phyloP scores from a whole-genome alignment of 208 protist species.

The Trypanosoma avium region DNA sequence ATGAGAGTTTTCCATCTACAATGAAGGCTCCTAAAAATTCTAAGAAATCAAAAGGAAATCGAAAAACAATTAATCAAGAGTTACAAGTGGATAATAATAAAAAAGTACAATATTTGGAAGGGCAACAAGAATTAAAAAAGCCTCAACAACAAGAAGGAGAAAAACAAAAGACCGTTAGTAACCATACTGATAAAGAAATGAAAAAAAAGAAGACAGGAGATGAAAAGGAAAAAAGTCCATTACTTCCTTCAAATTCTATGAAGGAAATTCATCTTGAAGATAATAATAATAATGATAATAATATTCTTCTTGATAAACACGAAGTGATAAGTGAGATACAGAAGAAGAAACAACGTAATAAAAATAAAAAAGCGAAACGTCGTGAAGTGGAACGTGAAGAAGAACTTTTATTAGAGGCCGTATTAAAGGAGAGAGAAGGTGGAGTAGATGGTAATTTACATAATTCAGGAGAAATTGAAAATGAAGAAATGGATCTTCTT shows the following conservation, averaged over 20 bases:
- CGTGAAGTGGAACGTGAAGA: conserved; percentile 57
- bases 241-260: no score
- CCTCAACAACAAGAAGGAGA: neutral
- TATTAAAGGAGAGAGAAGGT: conserved; percentile 31
- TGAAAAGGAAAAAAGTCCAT: no score
- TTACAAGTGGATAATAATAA: conserved; percentile 24
- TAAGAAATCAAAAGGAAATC: conserved; percentile 1
- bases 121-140: neutral
- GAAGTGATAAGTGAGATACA: neutral
- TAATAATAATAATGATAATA: no score
- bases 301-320: neutral
- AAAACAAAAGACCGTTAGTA: neutral
- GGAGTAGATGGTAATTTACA: conserved; percentile 9
- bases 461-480: neutral
- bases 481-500: conserved; percentile 34
- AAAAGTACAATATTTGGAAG: neutral
- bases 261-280: no score
- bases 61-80: neutral
- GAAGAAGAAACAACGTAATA: conserved; percentile 37
- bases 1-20: conserved; percentile 11
- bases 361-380: conserved; percentile 34
- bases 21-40: conserved; percentile 6
- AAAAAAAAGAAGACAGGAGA: neutral
- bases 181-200: neutral
- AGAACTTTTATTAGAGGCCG: conserved; percentile 68